Evolutionary conservation across 768 basidiomycete genomes (phyloP), one percentile per base, ranked within the genome.

Genomic region (Hypsizygus marmoreus): DNA sequence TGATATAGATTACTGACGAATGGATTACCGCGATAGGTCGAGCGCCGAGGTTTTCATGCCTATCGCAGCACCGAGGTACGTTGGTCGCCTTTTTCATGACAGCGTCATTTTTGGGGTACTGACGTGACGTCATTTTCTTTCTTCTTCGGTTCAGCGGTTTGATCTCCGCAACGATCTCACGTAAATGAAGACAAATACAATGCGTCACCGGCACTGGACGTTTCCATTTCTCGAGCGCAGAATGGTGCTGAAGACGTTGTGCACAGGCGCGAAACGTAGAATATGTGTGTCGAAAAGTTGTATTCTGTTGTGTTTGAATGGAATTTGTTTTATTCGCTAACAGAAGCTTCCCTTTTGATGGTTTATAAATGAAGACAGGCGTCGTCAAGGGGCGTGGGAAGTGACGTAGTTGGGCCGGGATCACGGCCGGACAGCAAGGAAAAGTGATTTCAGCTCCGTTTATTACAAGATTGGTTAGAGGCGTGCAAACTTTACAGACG

Each of bases 31-130:
- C 37, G 41, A 16, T 24, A 89, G 87, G 64, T 71, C 77, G 1
- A 69, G 76, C n/a, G 92, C 90, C 13, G 93, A 95, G 64, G 93
- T 95, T 23, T 94, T 94, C 67, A 72, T 81, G 47, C 91, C 93
- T 38, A 69, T 91, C 49, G 77, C 84, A 24, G 87, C 88, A n/a
- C 91, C 92, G 17, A 90, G 88, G 88, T 88, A 57, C 59, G 79
- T 61, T 22, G 37, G 44, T 40, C 51, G 52, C 39, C 43, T 43
- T 23, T n/a, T n/a, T n/a, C n/a, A n/a, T n/a, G n/a, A n/a, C n/a
- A n/a, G n/a, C n/a, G n/a, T n/a, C n/a, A 25, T 53, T 17, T 54
- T 30, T 29, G 13, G n/a, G 31, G 19, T 40, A 8, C 38, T 49
- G 43, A 26, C n/a, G n/a, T 44, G 24, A 46, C 52, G 54, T 56